Conservation (phyloP, 768 basidiomycete genomes). For the Termitomyces sp. region DNA sequence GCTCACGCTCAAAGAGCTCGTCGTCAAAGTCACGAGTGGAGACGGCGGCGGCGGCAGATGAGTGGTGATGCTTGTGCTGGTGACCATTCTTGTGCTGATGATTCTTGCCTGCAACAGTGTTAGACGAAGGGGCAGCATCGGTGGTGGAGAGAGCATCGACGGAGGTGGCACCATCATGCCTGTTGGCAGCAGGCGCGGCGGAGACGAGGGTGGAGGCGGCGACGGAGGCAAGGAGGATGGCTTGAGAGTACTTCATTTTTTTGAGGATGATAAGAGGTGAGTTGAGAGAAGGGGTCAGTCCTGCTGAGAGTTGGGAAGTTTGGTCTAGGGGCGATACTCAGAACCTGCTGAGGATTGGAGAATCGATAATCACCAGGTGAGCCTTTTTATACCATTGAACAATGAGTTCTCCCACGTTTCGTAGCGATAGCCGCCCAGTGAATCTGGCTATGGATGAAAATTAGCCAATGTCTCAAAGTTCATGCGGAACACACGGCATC, state of each 20-base stretch:
- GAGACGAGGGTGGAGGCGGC: slow-evolving; percentile 16
- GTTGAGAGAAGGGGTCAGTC: slow-evolving; percentile 10
- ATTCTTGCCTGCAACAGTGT: background rate
- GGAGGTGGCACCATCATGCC: background rate
- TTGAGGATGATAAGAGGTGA: slow-evolving; percentile 4
- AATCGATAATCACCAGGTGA: background rate
- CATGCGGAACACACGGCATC: background rate
- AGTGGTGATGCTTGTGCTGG: background rate
- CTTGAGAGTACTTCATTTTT: slow-evolving; percentile 21
- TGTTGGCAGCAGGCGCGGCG: slow-evolving; percentile 7
- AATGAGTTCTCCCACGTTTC: background rate
- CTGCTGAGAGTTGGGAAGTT: slow-evolving; percentile 9
- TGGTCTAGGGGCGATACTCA: slow-evolving; percentile 11
- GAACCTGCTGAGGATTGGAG: slow-evolving; percentile 17
- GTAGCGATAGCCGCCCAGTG: background rate
- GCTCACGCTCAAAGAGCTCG: background rate
- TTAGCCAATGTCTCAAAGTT: background rate
- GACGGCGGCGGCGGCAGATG: background rate
- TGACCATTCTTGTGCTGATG: background rate
- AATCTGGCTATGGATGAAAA: background rate
- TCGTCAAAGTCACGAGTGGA: slow-evolving; percentile 1
- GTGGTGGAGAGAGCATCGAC: background rate
- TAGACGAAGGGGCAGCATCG: background rate
- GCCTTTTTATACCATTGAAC: slow-evolving; percentile 7
- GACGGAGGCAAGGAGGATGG: slow-evolving; percentile 14